Evolutionary conservation across 805 yeast genomes (phyloP).

Genomic region (Yamadazyma sp.): DNA sequence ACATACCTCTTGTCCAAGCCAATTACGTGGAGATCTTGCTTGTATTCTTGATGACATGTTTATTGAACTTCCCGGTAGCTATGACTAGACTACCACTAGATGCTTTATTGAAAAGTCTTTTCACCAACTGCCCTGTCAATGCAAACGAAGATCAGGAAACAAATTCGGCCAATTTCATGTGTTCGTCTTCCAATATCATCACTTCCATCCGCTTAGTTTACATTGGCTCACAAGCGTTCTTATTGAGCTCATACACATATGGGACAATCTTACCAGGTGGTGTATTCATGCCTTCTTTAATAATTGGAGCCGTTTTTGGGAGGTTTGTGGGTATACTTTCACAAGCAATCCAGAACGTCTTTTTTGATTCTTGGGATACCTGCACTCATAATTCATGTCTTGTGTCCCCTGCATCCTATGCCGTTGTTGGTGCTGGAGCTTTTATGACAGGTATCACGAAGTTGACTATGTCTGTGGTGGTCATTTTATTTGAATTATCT

Average conservation of each 20-base stretch:
- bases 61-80: conserved; percentile 54
- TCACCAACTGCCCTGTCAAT: conserved; percentile 58
- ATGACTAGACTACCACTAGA: conserved; percentile 56
- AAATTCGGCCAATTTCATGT: conserved; percentile 36
- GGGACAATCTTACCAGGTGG: conserved; percentile 73
- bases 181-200: conserved; percentile 25
- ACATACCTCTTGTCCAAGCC: conserved; percentile 21
- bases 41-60: conserved; percentile 51
- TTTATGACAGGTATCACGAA: conserved; percentile 79
- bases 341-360: conserved; percentile 44
- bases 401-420: conserved; percentile 84
- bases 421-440: conserved; percentile 85
- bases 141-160: conserved; percentile 12
- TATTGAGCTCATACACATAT: conserved; percentile 66
- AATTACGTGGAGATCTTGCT: conserved; percentile 48
- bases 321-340: conserved; percentile 54
- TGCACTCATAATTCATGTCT: conserved; percentile 51
- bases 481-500: conserved; percentile 76
- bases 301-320: conserved; percentile 61
- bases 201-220: conserved; percentile 32
- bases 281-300: conserved; percentile 60
- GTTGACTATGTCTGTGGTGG: conserved; percentile 77
- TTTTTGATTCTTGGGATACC: conserved; percentile 34
- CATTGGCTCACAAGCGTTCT: conserved; percentile 50
- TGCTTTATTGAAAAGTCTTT: conserved; percentile 57